Evolutionary conservation across 306 rosid genomes (phyloP), one percentile per base, ranked within the genome.

Genomic region (Lagenaria siceraria): DNA sequence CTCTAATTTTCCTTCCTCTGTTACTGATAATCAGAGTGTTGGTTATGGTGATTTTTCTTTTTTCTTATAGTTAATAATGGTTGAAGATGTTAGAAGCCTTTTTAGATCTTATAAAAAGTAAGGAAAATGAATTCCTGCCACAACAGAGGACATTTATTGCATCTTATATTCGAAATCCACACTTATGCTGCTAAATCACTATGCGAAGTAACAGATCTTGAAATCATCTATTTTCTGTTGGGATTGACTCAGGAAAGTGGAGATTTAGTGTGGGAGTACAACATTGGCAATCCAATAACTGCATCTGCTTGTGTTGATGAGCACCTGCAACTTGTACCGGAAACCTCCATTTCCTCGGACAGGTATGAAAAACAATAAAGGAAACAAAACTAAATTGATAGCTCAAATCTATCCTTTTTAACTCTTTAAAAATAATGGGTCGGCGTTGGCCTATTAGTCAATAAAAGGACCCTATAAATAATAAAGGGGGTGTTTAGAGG

Each of bases 221-320:
- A 42, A 35, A 22, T 77, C 8, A 17, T 40, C 13, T 77, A 3
- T 27, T 64, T 21, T 49, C 52, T 19, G 17, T 55, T 52, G 80
- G 38, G 60, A 18, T 73, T 27, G 65, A 70, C 77, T 61, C 85
- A 93, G 98, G 91, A 94, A 46, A 80, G 81, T 22, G 97, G 97
- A 52, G 81, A 81, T 70, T 82, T 86, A 73, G 78, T 84, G 6
- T 94, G 96, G 98, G 83, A 91, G 72, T 82, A 87, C 86, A 82
- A 88, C 82, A 82, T 94, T 58, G 91, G 96, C 61, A 84, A 87
- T 80, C 95, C 98, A 55, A 91, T 94, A 49, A 89, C 95, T 48
- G 84, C 98, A 68, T 94, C 97, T 52, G 92, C 95, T 19, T 94
- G 81, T 71, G 91, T 90, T 21, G 96, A 94, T 19, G 97, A 94